Base-by-base conservation (phyloP, 306 rosid genomes). In the Benincasa hispida region DNA sequence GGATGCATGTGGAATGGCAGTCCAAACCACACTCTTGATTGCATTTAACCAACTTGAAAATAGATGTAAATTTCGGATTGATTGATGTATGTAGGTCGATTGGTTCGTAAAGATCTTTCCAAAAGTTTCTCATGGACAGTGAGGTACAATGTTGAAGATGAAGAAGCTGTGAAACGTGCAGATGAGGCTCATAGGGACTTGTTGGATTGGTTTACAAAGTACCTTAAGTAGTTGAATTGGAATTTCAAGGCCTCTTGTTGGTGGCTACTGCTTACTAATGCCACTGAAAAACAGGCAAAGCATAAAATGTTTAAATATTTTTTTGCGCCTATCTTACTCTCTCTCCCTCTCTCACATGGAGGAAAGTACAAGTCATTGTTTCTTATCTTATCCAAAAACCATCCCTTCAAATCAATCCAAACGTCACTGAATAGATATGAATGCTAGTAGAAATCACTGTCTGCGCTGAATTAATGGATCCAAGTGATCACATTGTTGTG, bases 111-210 rank as follows among this genome's bases (percentile, higher is more conserved):
- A 87, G 79, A 61, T 86, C 75, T 91, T 81, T 78, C 87, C 87
- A 53, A 86, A 88, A 27, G 86, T 87, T 50, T 34, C 24, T 34
- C 97, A 91, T 79, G 92, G 93, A 79, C 89, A 15, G 60, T 83
- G 75, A 62, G 84, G 83, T 89, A 85, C 82, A 77, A 61, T 47
- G 84, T 41, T 61, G 87, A 86, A 62, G 88, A 89, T 57, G 81
- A 86, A 75, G 76, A 41, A 8, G 84, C 85, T 48, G 83, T 79
- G n/a, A 87, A 87, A 78, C 28, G 74, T 63, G 96, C 96, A 4
- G 83, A 86, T 60, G 93, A 91, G 81, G 90, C 93, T 32, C 93
- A 91, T 65, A 41, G 78, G 45, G 82, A 89, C 85, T 51, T 87
- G 90, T 76, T 89, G 84, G 87, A 79, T 35, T 91, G 96, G 91